These are phyloP conservation scores for Neostapfia colusana DNA, from an alignment of 176 grass and related monocot genomes.

Conservation along the genomic window DNA sequence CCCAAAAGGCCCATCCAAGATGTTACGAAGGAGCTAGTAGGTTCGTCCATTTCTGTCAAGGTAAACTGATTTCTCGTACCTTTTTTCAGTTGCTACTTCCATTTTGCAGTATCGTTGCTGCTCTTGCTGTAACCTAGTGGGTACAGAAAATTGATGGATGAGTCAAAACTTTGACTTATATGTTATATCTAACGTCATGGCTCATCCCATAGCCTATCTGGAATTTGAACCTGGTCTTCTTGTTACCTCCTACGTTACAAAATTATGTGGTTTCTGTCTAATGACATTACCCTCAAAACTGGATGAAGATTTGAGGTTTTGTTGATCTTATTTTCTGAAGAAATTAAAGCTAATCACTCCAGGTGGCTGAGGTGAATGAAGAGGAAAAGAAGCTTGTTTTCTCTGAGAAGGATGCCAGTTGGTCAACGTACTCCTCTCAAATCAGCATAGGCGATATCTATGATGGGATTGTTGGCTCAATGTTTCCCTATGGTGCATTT, in stretches of 20 bases:
- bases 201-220: background rate
- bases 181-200: background rate
- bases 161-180: background rate
- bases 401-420: constrained; percentile 83
- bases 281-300: background rate
- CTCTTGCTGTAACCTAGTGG: background rate
- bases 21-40: constrained; percentile 75
- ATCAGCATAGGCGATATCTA: constrained; percentile 59
- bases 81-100: background rate
- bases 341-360: constrained; percentile 20
- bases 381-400: constrained; percentile 81
- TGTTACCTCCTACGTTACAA: background rate
- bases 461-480: constrained; percentile 68
- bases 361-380: constrained; percentile 73
- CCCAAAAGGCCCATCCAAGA: constrained; percentile 70
- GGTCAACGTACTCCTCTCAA: constrained; percentile 60
- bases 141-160: background rate
- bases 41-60: constrained; percentile 79
- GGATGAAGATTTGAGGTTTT: background rate
- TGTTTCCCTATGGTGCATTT: constrained; percentile 90
- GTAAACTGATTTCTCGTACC: constrained; percentile 46
- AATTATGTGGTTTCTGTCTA: background rate
- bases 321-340: background rate
- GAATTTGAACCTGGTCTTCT: background rate
- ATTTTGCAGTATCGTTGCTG: background rate